These are phyloP conservation scores for Blastobotrys attinorum DNA, from an alignment of 805 yeast species.

Conservation along the genomic window DNA sequence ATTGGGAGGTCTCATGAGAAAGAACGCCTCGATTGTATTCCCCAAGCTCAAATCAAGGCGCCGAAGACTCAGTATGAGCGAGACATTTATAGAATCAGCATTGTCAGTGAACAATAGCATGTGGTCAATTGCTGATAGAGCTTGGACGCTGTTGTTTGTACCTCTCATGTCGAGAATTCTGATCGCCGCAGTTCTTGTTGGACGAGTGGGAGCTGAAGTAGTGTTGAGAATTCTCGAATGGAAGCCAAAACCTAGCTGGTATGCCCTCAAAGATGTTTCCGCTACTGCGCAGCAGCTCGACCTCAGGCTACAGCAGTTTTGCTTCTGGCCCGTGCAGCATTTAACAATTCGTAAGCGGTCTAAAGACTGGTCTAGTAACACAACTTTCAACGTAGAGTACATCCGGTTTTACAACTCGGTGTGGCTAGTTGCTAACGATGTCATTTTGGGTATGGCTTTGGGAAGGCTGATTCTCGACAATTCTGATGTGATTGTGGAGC, in stretches of 20 bases:
- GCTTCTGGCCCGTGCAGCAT: conserved; percentile 75
- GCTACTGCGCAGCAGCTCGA: conserved; percentile 74
- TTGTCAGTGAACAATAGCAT: conserved; percentile 11
- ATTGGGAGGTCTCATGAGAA: conserved; percentile 22
- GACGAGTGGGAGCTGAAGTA: conserved; percentile 26
- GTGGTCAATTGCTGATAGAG: conserved; percentile 2
- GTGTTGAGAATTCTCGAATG: conserved; percentile 26
- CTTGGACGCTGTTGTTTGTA: conserved; percentile 7
- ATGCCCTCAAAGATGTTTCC: conserved; percentile 35
- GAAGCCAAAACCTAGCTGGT: conserved; percentile 12
- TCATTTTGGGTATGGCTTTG: conserved; percentile 61
- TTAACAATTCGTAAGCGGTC: conserved; percentile 41
- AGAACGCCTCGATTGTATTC: conserved; percentile 21
- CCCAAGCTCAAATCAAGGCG: conserved; percentile 17
- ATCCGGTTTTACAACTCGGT: conserved; percentile 72
- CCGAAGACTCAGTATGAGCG: conserved; percentile 21
- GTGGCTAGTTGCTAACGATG: conserved; percentile 82
- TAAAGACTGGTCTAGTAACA: conserved; percentile 33
- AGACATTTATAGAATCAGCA: conserved; percentile 12
- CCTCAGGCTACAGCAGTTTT: conserved; percentile 63
- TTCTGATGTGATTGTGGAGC: conserved; percentile 22
- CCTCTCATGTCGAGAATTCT: conserved; percentile 15
- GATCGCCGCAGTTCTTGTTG: conserved; percentile 17
- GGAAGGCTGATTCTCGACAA: conserved; percentile 40
- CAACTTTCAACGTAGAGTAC: conserved; percentile 38